phyloP scores from a whole-genome alignment of 106 monocot species.

The Dendrobium catenatum region DNA sequence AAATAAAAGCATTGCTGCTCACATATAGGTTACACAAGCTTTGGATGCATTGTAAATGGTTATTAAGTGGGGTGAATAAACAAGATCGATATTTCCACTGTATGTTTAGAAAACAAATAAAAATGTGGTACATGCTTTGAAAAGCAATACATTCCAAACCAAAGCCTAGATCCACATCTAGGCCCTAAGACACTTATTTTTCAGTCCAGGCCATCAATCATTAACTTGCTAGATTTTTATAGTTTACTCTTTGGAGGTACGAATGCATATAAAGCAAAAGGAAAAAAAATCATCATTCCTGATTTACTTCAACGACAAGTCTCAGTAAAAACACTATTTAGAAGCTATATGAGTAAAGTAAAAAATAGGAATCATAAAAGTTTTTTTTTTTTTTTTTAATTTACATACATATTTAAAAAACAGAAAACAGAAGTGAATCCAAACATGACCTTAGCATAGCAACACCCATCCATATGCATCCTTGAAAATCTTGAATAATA shows the following conservation, averaged over 20 bases:
- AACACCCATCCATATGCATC: background rate
- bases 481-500: background rate
- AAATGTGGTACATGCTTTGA: too few species aligned
- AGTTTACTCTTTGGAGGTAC: background rate
- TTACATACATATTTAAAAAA: too few species aligned
- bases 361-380: background rate
- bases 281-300: background rate
- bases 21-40: too few species aligned
- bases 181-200: background rate
- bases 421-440: too few species aligned
- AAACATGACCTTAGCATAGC: too few species aligned
- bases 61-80: too few species aligned
- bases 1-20: too few species aligned
- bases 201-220: background rate
- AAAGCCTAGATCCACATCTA: background rate
- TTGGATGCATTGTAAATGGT: too few species aligned
- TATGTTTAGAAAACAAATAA: too few species aligned
- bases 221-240: background rate
- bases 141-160: background rate
- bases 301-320: background rate
- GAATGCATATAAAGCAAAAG: background rate
- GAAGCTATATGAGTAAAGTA: background rate
- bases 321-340: background rate
- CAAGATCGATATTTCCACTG: too few species aligned
- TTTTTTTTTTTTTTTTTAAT: too few species aligned